A percentile compares a stretch with the other conserved stretches of the same genome.
These are phyloP conservation scores for Schizophyllum amplum DNA, from an alignment of 1,284 basidiomycete genomes.

Conservation along the genomic window DNA sequence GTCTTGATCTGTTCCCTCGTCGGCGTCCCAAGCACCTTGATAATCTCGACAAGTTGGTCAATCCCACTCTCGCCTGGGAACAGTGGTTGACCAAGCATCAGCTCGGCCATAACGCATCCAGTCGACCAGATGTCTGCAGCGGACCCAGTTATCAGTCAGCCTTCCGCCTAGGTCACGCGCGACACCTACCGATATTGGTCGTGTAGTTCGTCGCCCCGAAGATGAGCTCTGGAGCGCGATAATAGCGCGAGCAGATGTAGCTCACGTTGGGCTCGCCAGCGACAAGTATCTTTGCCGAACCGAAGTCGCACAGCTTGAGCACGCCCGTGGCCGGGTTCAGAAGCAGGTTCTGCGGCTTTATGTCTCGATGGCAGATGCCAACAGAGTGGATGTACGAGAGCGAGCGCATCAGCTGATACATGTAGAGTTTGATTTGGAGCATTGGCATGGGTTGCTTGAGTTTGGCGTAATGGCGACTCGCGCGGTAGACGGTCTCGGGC, in stretches of 20 bases:
- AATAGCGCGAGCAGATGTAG: conserved; percentile 99
- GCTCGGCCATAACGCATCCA: conserved; percentile 99
- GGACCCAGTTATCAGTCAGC: conserved; percentile 10
- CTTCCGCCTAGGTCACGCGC: conserved; percentile 4
- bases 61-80: conserved; percentile 99
- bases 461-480: conserved; percentile 97
- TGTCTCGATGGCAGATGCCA: conserved; percentile 97
- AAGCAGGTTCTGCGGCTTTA: conserved; percentile 98
- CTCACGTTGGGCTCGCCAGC: conserved; percentile 98
- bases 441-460: conserved; percentile 99
- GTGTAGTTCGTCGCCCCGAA: conserved; percentile 99
- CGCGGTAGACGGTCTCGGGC: conserved; percentile 98
- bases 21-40: conserved; percentile 98
- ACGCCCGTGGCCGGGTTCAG: conserved; percentile 95
- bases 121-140: conserved; percentile 95
- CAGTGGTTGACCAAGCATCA: conserved; percentile 97
- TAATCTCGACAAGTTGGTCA: conserved; percentile 99
- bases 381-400: conserved; percentile 98
- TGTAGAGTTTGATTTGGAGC: conserved; percentile 97
- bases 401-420: conserved; percentile 96
- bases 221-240: conserved; percentile 98
- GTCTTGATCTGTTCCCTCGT: conserved; percentile 99
- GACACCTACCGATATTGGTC: conserved; percentile 89
- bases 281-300: conserved; percentile 96
- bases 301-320: conserved; percentile 98